These are phyloP conservation scores for Pascua guehoae DNA, from an alignment of 1,284 basidiomycete genomes.

Conservation along the genomic window DNA sequence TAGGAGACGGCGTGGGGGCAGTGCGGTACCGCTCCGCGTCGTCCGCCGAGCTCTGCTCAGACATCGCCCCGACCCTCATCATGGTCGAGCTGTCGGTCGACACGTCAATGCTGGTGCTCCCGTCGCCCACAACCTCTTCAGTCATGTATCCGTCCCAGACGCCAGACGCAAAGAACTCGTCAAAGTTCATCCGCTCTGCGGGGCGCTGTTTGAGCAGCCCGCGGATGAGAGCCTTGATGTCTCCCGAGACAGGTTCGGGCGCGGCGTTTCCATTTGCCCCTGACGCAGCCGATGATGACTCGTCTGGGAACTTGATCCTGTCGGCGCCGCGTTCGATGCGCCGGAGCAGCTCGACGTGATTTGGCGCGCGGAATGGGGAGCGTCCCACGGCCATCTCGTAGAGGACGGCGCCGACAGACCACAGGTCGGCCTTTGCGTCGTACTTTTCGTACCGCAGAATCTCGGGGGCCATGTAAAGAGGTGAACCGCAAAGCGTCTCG, in stretches of 20 bases:
- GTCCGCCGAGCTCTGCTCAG: too few species aligned
- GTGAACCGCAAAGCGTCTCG: slow-evolving; percentile 95
- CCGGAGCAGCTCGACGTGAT: slow-evolving; percentile 91
- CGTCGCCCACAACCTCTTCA: slow-evolving; percentile 45
- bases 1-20: too few species aligned
- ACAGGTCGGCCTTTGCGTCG: slow-evolving; percentile 94
- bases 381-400: slow-evolving; percentile 93
- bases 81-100: slow-evolving; percentile 33
- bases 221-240: slow-evolving; percentile 86
- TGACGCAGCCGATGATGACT: slow-evolving; percentile 55
- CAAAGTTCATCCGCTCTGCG: slow-evolving; percentile 78
- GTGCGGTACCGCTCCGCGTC: too few species aligned
- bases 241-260: slow-evolving; percentile 62
- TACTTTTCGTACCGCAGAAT: slow-evolving; percentile 97
- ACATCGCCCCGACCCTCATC: too few species aligned
- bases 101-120: slow-evolving; percentile 31
- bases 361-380: slow-evolving; percentile 90
- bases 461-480: slow-evolving; percentile 98
- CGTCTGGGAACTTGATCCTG: slow-evolving; percentile 85
- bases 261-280: slow-evolving; percentile 1
- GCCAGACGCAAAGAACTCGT: slow-evolving; percentile 83
- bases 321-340: slow-evolving; percentile 80
- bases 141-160: slow-evolving; percentile 76
- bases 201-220: slow-evolving; percentile 78
- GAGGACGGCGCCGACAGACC: slow-evolving; percentile 95